Evolutionary conservation across 495 filamentous ascomycete species (phyloP), one percentile per base, ranked within the genome.

Genomic region (Sporormia fimetaria): DNA sequence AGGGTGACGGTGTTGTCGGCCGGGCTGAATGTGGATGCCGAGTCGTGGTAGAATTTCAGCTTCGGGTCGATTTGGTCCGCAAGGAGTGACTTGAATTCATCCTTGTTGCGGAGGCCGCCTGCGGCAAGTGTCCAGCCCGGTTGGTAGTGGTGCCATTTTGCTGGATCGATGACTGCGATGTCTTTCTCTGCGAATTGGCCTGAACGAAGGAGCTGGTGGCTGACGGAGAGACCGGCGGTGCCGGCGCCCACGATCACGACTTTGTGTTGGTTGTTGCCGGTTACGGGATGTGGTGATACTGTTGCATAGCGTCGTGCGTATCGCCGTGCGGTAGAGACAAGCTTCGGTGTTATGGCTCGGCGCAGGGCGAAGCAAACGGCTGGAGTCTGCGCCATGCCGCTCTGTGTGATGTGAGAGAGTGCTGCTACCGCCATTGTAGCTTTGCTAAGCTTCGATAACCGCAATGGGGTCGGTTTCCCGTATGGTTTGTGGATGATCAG

Each of bases 91-190:
- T 67, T 67, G 31, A 78, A 63, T 2, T 71, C 64, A 28, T 74
- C 57, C 21, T 73, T 68, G 27, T 61, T 63, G 52, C 75, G 79
- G 30, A 81, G 64, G 10, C 77, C 77, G 18, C 75, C 74, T 32
- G 73, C 76, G 24, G 80, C 76, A 2, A 81, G 65, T 8, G 77
- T 80, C 77, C 77, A 81, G 39, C 77, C 77, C 2, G 77, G 76
- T 57, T 81, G 77, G 61, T 80, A 81, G 63, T 80, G 69, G 59
- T 81, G 77, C 60, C 66, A 75, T 44, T 66, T 52, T 0, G 77
- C 66, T 0, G 76, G 77, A 54, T 81, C 77, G 32, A 81, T 57
- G 26, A 81, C 56, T n/a, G 76, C 77, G 42, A 81, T 74, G 42
- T 81, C 77, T 29, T 78, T 67, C 31, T 68, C 66, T 0, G 58